A percentile compares a stretch with the other conserved stretches of the same genome.
phyloP scores from a whole-genome alignment of 202 grass and related monocot species.

The Panicum hallii region DNA sequence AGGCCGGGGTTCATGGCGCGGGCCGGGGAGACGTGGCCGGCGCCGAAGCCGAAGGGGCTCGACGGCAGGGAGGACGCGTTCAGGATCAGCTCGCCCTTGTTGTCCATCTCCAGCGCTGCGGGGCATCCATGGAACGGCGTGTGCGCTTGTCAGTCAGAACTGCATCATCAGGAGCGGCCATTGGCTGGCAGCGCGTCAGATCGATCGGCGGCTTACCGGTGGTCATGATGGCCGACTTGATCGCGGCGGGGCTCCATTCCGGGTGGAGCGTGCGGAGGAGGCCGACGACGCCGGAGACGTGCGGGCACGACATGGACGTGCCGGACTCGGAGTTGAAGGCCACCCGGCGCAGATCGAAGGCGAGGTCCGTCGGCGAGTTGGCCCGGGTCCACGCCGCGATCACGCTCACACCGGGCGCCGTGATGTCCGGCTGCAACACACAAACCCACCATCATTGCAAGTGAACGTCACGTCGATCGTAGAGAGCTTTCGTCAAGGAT shows the following conservation, averaged over 20 bases:
- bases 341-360: constrained; percentile 49
- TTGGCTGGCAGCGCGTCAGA: too few relatives aligned
- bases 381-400: constrained; percentile 58
- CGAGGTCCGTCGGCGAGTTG: constrained; percentile 54
- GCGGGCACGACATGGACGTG: constrained; percentile 86
- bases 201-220: constrained; percentile 32
- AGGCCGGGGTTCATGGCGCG: constrained; percentile 68
- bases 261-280: constrained; percentile 67
- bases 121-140: background rate
- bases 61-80: constrained; percentile 55
- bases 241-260: constrained; percentile 62
- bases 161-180: background rate
- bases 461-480: background rate
- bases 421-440: constrained; percentile 61
- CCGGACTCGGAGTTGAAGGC: constrained; percentile 64
- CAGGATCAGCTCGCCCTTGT: constrained; percentile 41
- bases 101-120: constrained; percentile 62
- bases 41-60: constrained; percentile 65
- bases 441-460: background rate
- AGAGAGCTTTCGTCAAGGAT: background rate
- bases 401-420: constrained; percentile 67
- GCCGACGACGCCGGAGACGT: constrained; percentile 67
- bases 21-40: constrained; percentile 65
- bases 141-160: background rate
- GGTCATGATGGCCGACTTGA: constrained; percentile 75